Evolutionary conservation across 148 eudicot species (phyloP).

Genomic region (Camellia granthamiana): DNA sequence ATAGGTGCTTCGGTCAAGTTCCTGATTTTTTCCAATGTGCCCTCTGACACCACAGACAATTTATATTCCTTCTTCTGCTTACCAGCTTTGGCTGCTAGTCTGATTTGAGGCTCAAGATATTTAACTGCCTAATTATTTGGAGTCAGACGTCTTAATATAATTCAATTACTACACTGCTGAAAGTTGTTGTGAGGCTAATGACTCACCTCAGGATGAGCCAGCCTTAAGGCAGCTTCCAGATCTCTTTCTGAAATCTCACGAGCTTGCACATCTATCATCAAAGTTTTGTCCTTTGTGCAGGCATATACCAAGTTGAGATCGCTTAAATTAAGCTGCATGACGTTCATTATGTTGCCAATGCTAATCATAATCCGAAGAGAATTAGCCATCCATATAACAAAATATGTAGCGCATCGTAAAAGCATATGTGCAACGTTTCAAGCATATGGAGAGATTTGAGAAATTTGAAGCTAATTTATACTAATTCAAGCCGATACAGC

Average conservation of each 20-base stretch:
- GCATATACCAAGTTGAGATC: slow-evolving; percentile 98
- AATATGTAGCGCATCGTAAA: neutral
- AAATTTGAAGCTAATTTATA: neutral
- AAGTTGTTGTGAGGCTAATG: slow-evolving; percentile 8
- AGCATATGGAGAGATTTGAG: neutral
- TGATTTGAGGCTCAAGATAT: slow-evolving; percentile 89
- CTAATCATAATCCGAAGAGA: slow-evolving; percentile 13
- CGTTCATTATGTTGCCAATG: slow-evolving; percentile 7
- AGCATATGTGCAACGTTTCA: neutral
- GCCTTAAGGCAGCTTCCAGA: slow-evolving; percentile 72
- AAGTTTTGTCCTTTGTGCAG: slow-evolving; percentile 89
- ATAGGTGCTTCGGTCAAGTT: slow-evolving; percentile 68
- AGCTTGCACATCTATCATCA: slow-evolving; percentile 98
- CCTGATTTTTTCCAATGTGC: slow-evolving; percentile 69
- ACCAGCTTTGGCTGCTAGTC: slow-evolving; percentile 86
- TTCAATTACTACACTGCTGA: neutral
- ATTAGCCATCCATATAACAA: neutral
- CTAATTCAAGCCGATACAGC: neutral
- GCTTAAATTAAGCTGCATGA: slow-evolving; percentile 74
- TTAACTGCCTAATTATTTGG: slow-evolving; percentile 70
- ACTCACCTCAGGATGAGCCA: slow-evolving; percentile 92
- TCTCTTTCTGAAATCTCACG: slow-evolving; percentile 92
- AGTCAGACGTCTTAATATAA: slow-evolving; percentile 4
- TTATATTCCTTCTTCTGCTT: slow-evolving; percentile 80
- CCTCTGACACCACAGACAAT: slow-evolving; percentile 75